Conservation (phyloP, 2,329 filamentous ascomycete genomes). For the Cercospora sp. region DNA sequence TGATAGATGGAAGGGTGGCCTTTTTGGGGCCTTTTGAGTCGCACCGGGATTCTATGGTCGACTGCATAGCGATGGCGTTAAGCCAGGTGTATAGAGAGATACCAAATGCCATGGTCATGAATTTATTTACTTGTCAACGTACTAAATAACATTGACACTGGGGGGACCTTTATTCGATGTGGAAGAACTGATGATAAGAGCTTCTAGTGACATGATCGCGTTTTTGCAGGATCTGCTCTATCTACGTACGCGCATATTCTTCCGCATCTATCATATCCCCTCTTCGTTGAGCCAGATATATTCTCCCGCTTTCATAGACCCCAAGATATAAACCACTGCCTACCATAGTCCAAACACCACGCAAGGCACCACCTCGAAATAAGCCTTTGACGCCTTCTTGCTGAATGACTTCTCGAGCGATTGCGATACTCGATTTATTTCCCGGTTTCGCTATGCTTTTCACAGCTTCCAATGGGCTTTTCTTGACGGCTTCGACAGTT, state of each 20-base stretch:
- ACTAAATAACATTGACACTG: too few relatives aligned
- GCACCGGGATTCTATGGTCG: neutral
- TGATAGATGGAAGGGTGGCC: neutral
- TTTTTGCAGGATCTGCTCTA: too few relatives aligned
- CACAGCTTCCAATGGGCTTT: constrained; percentile 35
- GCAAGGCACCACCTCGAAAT: constrained; percentile 73
- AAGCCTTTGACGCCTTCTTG: constrained; percentile 71
- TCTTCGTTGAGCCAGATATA: constrained; percentile 49
- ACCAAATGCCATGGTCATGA: neutral
- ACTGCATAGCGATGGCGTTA: constrained; percentile 10
- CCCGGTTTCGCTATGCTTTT: constrained; percentile 40
- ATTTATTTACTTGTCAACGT: neutral
- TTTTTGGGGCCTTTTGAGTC: neutral
- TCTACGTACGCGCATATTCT: constrained; percentile 19
- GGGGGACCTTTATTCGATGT: too few relatives aligned
- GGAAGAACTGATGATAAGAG: too few relatives aligned
- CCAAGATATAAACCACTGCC: constrained; percentile 83
- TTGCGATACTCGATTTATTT: constrained; percentile 52
- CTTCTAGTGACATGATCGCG: too few relatives aligned
- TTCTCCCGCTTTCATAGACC: constrained; percentile 77
- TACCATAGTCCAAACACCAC: constrained; percentile 77
- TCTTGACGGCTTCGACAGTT: constrained; percentile 37
- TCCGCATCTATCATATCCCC: constrained; percentile 45
- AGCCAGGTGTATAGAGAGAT: neutral
- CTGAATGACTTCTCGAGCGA: constrained; percentile 65